Conservation (phyloP, 306 rosid genomes). For the Delonix regia region DNA sequence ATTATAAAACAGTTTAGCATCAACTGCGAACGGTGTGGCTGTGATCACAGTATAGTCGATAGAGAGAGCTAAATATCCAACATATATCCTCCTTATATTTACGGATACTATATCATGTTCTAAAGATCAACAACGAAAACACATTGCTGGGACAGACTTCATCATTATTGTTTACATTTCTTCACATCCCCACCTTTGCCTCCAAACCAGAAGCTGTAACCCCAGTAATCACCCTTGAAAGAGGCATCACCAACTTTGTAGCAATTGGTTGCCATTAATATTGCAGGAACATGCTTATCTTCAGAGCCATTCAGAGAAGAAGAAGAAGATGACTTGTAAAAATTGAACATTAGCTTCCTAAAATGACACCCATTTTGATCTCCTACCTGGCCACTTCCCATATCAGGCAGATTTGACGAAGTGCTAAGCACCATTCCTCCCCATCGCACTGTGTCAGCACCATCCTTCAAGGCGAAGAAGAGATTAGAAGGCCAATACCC, state of each 20-base stretch:
- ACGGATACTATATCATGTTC: no score
- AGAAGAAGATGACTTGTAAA: not conserved
- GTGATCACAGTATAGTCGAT: no score
- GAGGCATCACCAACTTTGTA: not conserved
- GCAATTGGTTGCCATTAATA: not conserved
- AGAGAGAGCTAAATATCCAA: no score
- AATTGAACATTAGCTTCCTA: not conserved
- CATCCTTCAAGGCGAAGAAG: not conserved
- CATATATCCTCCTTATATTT: no score
- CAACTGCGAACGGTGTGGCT: no score
- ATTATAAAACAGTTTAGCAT: no score
- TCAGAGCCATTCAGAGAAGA: not conserved
- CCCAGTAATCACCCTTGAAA: not conserved
- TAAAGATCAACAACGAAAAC: no score
- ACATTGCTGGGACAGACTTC: no score
- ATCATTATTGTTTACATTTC: not conserved
- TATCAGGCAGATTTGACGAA: not conserved
- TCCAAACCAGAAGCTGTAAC: constrained; percentile 28
- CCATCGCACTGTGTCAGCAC: not conserved
- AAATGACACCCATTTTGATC: not conserved
- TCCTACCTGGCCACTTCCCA: not conserved
- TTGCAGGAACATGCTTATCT: not conserved
- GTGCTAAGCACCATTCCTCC: not conserved
- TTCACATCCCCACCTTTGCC: not conserved
- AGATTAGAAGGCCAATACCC: constrained; percentile 3